Evolutionary conservation across 1,139 yeast species (phyloP).

Genomic region (Taphrina deformans): DNA sequence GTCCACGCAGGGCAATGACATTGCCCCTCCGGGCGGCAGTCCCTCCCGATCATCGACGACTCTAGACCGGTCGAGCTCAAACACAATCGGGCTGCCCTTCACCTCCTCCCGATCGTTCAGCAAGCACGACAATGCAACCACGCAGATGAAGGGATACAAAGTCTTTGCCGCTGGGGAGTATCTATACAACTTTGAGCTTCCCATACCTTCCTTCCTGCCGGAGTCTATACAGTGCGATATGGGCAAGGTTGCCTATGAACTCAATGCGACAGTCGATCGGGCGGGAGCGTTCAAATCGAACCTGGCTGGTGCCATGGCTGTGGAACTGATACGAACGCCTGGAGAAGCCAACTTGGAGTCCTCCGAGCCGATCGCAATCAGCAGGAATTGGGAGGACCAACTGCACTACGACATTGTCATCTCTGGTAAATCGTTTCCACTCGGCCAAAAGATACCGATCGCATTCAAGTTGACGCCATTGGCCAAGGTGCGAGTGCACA

Average conservation of each 20-base stretch:
- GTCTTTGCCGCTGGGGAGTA: constrained; percentile 78
- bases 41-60: constrained; percentile 42
- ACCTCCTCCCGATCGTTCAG: constrained; percentile 36
- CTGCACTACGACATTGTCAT: constrained; percentile 84
- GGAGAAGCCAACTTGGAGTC: constrained; percentile 78
- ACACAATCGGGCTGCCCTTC: constrained; percentile 30
- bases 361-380: constrained; percentile 87
- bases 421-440: constrained; percentile 79
- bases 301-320: constrained; percentile 62
- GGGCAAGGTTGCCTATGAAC: constrained; percentile 69
- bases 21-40: constrained; percentile 8
- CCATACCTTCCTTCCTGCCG: constrained; percentile 77
- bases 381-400: constrained; percentile 82
- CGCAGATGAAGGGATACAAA: constrained; percentile 47
- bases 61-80: constrained; percentile 41
- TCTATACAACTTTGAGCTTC: constrained; percentile 85
- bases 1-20: constrained; percentile 24
- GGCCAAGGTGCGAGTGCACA: constrained; percentile 81
- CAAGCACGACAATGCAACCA: constrained; percentile 34
- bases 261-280: constrained; percentile 71
- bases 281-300: constrained; percentile 83
- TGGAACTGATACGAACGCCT: constrained; percentile 71
- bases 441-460: constrained; percentile 79
- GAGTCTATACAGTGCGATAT: constrained; percentile 77
- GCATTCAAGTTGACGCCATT: constrained; percentile 81